Base-by-base conservation (phyloP, 805 yeast species). In the Candida alai region DNA sequence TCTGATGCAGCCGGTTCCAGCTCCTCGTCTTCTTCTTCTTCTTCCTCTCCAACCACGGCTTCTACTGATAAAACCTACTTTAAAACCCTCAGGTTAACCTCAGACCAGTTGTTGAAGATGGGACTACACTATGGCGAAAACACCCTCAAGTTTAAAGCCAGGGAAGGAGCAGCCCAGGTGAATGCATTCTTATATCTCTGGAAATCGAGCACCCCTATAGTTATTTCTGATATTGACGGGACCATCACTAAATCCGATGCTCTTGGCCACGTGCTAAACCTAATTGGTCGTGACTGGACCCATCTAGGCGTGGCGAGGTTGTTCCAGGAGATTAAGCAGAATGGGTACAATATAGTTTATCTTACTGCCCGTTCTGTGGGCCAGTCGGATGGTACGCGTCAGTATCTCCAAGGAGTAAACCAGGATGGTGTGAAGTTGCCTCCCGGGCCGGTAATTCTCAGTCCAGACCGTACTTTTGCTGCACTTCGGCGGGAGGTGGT, bases 211-310 rank as follows among this genome's bases (percentile, higher is more conserved):
- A 80, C 82, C 0, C 97, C 97, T 2, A 84, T 93, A 26, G 98
- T 93, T 5, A 90, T 93, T 17, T 86, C 96, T 6, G 98, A 93
- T 61, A 93, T 93, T 39, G 98, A 93, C 57, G 98, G 98, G 12
- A 93, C 98, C 2, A 93, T 93, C 45, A 93, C 98, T 12, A 89
- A 88, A 58, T 88, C 97, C 1, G 98, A 93, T 63, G 98, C 98
- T 0, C 65, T 93, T 49, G 98, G 98, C 3, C 98, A 93, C 59
- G 90, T 93, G 2, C 67, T 93, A 57, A 88, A 93, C 12, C 79
- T 90, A 78, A 67, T 93, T 23, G 98, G 98, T 4, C 76, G 87
- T 47, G 98, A 93, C 63, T 93, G 98, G 98, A 93, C 98, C 0
- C 98, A 93, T 56, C 76, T 79, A 2, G 98, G 98, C 20, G 98